These are phyloP conservation scores for Xanthoceras sorbifolium DNA, from an alignment of 345 rosid genomes.

Conservation along the genomic window DNA sequence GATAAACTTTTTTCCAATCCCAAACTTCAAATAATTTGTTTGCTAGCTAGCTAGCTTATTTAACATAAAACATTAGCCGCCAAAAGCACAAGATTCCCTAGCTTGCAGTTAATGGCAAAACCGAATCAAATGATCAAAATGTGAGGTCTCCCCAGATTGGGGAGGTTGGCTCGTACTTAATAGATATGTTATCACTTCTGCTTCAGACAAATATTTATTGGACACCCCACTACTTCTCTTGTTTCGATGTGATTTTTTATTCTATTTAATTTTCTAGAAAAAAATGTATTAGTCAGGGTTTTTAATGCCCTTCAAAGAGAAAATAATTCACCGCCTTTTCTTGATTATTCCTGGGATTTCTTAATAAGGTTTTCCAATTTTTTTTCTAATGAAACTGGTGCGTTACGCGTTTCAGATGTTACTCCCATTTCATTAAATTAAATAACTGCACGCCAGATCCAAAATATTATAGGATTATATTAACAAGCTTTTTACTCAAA, in stretches of 20 bases:
- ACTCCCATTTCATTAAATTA: too few species aligned
- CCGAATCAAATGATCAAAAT: background rate
- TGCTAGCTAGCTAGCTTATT: background rate
- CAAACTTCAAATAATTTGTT: slow-evolving; percentile 13
- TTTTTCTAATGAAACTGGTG: too few species aligned
- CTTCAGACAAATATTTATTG: slow-evolving; percentile 13
- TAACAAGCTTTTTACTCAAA: too few species aligned
- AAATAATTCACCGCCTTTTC: background rate
- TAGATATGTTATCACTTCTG: slow-evolving; percentile 1
- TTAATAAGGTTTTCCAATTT: too few species aligned
- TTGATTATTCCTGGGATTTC: too few species aligned
- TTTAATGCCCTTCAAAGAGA: slow-evolving; percentile 19
- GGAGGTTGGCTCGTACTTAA: background rate
- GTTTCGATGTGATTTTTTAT: slow-evolving; percentile 21
- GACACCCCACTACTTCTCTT: slow-evolving; percentile 11
- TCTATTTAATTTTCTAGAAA: background rate
- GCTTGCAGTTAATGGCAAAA: slow-evolving; percentile 13
- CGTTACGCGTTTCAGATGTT: too few species aligned
- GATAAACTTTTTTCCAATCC: background rate
- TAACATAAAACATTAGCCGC: background rate
- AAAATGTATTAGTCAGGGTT: slow-evolving; percentile 11
- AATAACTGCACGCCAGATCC: too few species aligned
- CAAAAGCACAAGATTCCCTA: slow-evolving; percentile 23
- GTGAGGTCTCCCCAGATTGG: background rate
- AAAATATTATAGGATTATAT: too few species aligned